phyloP scores from a whole-genome alignment of 768 basidiomycete species.

The Clitopilus passeckerianus region DNA sequence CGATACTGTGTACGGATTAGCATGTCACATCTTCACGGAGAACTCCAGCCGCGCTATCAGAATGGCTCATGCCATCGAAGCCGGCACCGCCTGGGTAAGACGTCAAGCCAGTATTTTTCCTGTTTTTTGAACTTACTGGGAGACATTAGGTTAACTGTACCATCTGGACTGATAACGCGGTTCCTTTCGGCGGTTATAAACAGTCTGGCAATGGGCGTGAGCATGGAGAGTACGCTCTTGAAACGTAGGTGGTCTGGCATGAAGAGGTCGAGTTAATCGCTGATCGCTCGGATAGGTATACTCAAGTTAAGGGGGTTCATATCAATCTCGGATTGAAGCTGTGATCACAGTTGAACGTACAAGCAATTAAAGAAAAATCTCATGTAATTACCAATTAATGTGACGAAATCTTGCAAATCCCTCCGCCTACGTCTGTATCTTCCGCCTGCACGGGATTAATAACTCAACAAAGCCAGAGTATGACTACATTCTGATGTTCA shows the following conservation, averaged over 20 bases:
- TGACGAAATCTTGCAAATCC: too few species aligned
- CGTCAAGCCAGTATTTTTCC: constrained; percentile 7
- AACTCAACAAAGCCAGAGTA: too few species aligned
- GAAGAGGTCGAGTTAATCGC: neutral
- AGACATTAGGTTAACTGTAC: constrained; percentile 35
- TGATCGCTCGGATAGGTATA: constrained; percentile 33
- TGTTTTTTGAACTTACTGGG: neutral
- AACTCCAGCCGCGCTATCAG: constrained; percentile 62
- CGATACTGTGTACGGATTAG: constrained; percentile 75
- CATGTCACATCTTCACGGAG: constrained; percentile 69
- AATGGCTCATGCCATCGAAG: constrained; percentile 60
- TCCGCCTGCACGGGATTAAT: too few species aligned
- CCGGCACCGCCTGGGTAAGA: constrained; percentile 60
- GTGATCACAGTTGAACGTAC: neutral
- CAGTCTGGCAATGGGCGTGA: constrained; percentile 70
- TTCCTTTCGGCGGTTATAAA: constrained; percentile 74
- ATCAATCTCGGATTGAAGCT: constrained; percentile 8
- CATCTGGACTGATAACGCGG: constrained; percentile 36
- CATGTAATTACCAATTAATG: too few species aligned
- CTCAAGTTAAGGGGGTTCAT: constrained; percentile 50
- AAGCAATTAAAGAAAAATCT: too few species aligned
- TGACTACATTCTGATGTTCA: too few species aligned
- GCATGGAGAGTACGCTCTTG: constrained; percentile 58
- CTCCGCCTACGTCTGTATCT: too few species aligned
- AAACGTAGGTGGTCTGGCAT: constrained; percentile 30